Base-by-base conservation (phyloP, 306 rosid species). In the Acacia acuminata region DNA sequence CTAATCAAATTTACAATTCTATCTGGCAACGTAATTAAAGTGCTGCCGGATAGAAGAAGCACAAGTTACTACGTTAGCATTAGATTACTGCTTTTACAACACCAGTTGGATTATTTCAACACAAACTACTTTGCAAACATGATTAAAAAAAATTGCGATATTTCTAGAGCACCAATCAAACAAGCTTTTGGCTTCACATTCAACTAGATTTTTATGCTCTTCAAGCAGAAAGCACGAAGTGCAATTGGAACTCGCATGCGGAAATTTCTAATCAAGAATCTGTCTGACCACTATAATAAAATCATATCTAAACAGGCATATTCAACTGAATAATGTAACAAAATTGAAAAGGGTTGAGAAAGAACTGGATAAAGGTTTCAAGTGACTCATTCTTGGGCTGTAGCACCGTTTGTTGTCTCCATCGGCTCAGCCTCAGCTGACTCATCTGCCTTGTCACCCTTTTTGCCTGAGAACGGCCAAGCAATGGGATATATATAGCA, bases 401-500 rank as follows among this genome's bases (percentile, higher is more conserved):
- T 87, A 25, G 90, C 97, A 67, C 81, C 93, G 24, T 83, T 76
- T 25, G 91, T 72, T 19, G 88, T 84, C 65, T 93, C 98, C 90
- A 86, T 83, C 1, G 97, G 88, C 85, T 79, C 93, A 48, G 89
- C 93, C 83, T 89, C 97, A 15, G 79, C 83, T 11, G 94, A 87
- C 71, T 82, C 98, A 73, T 93, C 93, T 10, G 88, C 73, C 77
- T 89, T 95, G 61, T 95, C 98, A 19, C 93, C 92, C 82, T 90
- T 95, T 90, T 95, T 95, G 27, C 94, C 98, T 95, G 79, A 71
- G 83, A 79, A 5, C 4, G 10, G 53, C 42, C 51, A 58, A 72
- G 60, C 10, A 81, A 22, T 38, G 12, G 44, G 36, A 44, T 27
- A 44, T 6, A 38, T 25, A n/a, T 83, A 63, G 71, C 40, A 61